Percentiles rank a stretch among this genome's conserved stretches.
phyloP scores from a whole-genome alignment of 1,139 yeast genomes.

The Meyerozyma elateridarum region DNA sequence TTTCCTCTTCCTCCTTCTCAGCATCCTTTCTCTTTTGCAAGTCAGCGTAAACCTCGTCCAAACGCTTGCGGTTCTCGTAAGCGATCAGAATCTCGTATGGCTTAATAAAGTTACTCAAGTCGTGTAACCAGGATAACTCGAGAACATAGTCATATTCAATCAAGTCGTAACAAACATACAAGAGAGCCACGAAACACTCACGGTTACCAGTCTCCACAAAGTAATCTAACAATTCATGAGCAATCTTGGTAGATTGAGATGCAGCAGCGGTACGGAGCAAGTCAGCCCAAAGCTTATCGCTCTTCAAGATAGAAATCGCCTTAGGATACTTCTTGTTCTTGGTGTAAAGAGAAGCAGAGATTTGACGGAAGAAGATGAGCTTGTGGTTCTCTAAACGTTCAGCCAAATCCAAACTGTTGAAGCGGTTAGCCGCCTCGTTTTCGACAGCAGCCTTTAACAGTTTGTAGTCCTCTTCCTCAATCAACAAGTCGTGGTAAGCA shows the following conservation, averaged over 20 bases:
- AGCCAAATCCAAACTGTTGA: slow-evolving; percentile 89
- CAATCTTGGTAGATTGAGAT: slow-evolving; percentile 73
- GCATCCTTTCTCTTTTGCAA: slow-evolving; percentile 64
- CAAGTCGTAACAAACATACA: slow-evolving; percentile 80
- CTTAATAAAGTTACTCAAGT: slow-evolving; percentile 71
- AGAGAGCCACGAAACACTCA: slow-evolving; percentile 89
- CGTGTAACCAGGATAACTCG: slow-evolving; percentile 89
- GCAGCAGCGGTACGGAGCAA: slow-evolving; percentile 90
- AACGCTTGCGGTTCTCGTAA: slow-evolving; percentile 68
- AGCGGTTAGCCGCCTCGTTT: slow-evolving; percentile 72
- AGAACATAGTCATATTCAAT: slow-evolving; percentile 78
- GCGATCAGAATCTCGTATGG: slow-evolving; percentile 85
- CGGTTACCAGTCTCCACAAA: slow-evolving; percentile 97
- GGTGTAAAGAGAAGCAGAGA: slow-evolving; percentile 89
- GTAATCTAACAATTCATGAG: slow-evolving; percentile 83
- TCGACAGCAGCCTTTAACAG: slow-evolving; percentile 85
- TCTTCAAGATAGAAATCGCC: slow-evolving; percentile 82
- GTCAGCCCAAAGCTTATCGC: slow-evolving; percentile 92
- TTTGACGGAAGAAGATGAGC: slow-evolving; percentile 87
- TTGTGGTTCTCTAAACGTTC: slow-evolving; percentile 90
- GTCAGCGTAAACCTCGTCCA: slow-evolving; percentile 65
- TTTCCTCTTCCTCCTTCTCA: slow-evolving; percentile 49
- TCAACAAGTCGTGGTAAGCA: slow-evolving; percentile 91
- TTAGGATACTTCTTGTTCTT: slow-evolving; percentile 92
- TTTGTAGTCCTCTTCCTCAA: slow-evolving; percentile 95